A percentile compares a stretch with the other conserved stretches of the same genome.
These are phyloP conservation scores for Pythium aquatile DNA, from an alignment of 352 stramenopile genomes.

Conservation along the genomic window DNA sequence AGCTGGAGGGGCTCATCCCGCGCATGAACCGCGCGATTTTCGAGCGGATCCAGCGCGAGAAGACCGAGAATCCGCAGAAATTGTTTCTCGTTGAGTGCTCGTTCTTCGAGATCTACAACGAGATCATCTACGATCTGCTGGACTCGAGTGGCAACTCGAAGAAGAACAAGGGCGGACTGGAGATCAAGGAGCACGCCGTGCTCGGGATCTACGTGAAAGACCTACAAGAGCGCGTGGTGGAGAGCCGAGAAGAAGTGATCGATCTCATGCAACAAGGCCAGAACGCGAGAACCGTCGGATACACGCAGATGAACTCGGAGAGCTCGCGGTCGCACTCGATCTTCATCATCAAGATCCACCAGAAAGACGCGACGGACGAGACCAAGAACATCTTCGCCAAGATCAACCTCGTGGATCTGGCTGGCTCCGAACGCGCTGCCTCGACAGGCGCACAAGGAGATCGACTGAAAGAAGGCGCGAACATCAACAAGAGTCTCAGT, in stretches of 20 bases:
- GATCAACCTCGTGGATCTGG: slow-evolving; percentile 95
- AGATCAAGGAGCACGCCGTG: slow-evolving; percentile 94
- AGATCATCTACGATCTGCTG: slow-evolving; percentile 94
- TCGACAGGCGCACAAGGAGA: slow-evolving; percentile 90
- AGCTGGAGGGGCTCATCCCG: slow-evolving; percentile 87
- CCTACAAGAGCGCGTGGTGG: slow-evolving; percentile 86
- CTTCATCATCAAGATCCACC: slow-evolving; percentile 95
- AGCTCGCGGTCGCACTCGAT: slow-evolving; percentile 94
- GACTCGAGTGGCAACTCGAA: slow-evolving; percentile 84
- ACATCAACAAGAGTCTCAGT: slow-evolving; percentile 94
- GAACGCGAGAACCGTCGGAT: slow-evolving; percentile 66
- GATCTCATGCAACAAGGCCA: slow-evolving; percentile 77
- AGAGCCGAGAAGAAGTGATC: slow-evolving; percentile 82
- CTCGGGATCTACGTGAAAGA: slow-evolving; percentile 95
- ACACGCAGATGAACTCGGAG: slow-evolving; percentile 94
- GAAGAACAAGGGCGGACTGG: slow-evolving; percentile 85
- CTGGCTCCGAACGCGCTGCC: slow-evolving; percentile 87
- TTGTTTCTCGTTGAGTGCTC: slow-evolving; percentile 90
- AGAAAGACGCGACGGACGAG: slow-evolving; percentile 86
- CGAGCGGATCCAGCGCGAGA: slow-evolving; percentile 66
- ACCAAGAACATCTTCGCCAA: slow-evolving; percentile 90
- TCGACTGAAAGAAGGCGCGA: slow-evolving; percentile 91
- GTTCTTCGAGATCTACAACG: slow-evolving; percentile 97
- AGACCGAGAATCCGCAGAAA: slow-evolving; percentile 65
- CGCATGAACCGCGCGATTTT: slow-evolving; percentile 92